Percentiles rank a stretch among this genome's conserved stretches.
phyloP scores from a whole-genome alignment of 305 asterid genomes.

The Caryopteris hybrid region DNA sequence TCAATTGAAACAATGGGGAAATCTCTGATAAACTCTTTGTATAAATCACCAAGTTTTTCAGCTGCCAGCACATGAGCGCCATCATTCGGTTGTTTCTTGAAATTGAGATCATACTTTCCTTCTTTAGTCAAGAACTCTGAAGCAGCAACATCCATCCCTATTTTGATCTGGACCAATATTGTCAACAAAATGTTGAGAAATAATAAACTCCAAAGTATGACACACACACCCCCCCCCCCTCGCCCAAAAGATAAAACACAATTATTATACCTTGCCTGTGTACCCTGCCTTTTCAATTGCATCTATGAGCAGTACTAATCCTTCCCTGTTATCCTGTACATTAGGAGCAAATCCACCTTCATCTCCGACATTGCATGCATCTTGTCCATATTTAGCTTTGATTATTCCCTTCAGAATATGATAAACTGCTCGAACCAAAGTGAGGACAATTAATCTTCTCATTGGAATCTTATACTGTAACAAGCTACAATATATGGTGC shows the following conservation, averaged over 20 bases:
- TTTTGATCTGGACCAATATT: constrained; percentile 65
- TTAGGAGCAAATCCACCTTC: constrained; percentile 99
- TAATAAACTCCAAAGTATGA: neutral
- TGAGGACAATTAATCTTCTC: constrained; percentile 15
- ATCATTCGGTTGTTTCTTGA: constrained; percentile 94
- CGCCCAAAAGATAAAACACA: neutral
- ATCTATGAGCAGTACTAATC: constrained; percentile 81
- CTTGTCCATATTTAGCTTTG: constrained; percentile 94
- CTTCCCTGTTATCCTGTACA: constrained; percentile 97
- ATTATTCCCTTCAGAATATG: constrained; percentile 90
- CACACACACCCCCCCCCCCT: neutral
- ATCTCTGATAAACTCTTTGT: constrained; percentile 75
- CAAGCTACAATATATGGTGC: neutral
- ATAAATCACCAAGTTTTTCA: constrained; percentile 68
- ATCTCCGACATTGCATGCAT: constrained; percentile 98
- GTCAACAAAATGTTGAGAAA: constrained; percentile 11
- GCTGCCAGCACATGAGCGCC: constrained; percentile 87
- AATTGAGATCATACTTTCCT: constrained; percentile 82
- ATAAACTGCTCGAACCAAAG: constrained; percentile 55
- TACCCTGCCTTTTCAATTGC: constrained; percentile 96
- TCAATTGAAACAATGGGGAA: constrained; percentile 96
- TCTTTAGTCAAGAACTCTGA: constrained; percentile 83
- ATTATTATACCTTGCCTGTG: constrained; percentile 63
- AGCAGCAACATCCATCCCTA: constrained; percentile 99
- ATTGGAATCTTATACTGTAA: neutral